Base-by-base conservation (phyloP, 305 asterid genomes). In the Striga hermonthica region DNA sequence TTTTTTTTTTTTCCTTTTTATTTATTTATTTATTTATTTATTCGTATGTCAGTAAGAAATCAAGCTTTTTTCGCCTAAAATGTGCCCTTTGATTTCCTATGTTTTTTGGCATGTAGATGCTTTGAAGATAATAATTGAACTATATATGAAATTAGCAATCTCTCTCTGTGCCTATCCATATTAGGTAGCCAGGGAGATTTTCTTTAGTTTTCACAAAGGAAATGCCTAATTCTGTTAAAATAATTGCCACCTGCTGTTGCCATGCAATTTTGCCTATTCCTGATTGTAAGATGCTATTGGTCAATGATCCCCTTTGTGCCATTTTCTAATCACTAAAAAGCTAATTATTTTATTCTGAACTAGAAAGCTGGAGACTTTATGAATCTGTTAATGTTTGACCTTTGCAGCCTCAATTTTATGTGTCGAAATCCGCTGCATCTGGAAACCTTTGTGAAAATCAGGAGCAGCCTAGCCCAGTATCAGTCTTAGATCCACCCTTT, bases 381-480 rank as follows among this genome's bases (percentile, higher is more conserved):
- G 66, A 22, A 49, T 22, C 36, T 40, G 49, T n/a, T n/a, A n/a
- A n/a, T n/a, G n/a, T 73, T 73, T 54, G 28, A 6, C 62, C 49
- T 76, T 64, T 77, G 75, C 86, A 86, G 91, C 74, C 69, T 22
- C 81, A 70, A 61, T 49, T 76, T 4, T 66, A 77, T 9, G 52
- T 68, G 15, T 65, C 75, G 9, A 82, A 79, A 64, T 62, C 78
- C 72, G 63, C 71, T 68, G 60, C 72, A 38, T 71, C 77, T 53
- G 87, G 82, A 63, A 82, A 78, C 67, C 77, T 76, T 12, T 67
- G 70, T 62, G 97, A 86, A 66, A 86, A 84, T 72, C 96, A 78
- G 82, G 96, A 90, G 63, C 90, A 88, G 60, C 96, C 95, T 55
- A 87, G 98, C 75, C 97, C 96, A 35, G 66, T 90, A 77, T 90